Percentiles rank a stretch among this genome's conserved stretches.
These are phyloP conservation scores for Aegilops longissima DNA, from an alignment of 176 grass and related monocot genomes.

Conservation along the genomic window DNA sequence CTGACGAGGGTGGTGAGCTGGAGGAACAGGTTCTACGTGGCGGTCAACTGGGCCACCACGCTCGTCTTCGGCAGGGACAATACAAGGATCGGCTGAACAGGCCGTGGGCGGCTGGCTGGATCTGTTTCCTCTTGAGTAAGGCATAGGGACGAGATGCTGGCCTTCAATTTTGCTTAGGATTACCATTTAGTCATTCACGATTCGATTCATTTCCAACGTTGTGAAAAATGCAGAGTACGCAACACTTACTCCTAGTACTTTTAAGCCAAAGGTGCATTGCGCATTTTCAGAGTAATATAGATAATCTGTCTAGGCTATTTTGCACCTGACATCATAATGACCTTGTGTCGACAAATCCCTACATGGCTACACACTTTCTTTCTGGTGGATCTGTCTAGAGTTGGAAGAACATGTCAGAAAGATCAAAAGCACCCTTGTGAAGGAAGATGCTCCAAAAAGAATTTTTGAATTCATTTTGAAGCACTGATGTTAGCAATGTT, in stretches of 20 bases:
- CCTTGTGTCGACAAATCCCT: background rate
- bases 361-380: too few relatives aligned
- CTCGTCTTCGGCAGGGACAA: constrained; percentile 78
- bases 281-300: background rate
- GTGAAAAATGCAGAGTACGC: background rate
- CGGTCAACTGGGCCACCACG: constrained; percentile 78
- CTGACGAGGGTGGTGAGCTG: constrained; percentile 82
- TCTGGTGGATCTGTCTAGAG: too few relatives aligned
- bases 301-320: background rate
- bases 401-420: too few relatives aligned
- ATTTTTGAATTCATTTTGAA: too few relatives aligned
- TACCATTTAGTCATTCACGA: background rate
- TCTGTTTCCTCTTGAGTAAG: constrained; percentile 10
- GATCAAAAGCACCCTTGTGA: too few relatives aligned
- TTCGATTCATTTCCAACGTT: background rate
- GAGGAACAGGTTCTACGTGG: constrained; percentile 91
- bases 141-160: background rate
- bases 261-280: background rate
- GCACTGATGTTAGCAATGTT: too few relatives aligned
- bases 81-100: constrained; percentile 64
- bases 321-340: background rate
- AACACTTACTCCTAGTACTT: background rate
- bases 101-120: background rate
- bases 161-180: constrained; percentile 19
- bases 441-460: too few relatives aligned